Evolutionary conservation across 306 rosid genomes (phyloP).

Genomic region (Citrullus colocynthis): DNA sequence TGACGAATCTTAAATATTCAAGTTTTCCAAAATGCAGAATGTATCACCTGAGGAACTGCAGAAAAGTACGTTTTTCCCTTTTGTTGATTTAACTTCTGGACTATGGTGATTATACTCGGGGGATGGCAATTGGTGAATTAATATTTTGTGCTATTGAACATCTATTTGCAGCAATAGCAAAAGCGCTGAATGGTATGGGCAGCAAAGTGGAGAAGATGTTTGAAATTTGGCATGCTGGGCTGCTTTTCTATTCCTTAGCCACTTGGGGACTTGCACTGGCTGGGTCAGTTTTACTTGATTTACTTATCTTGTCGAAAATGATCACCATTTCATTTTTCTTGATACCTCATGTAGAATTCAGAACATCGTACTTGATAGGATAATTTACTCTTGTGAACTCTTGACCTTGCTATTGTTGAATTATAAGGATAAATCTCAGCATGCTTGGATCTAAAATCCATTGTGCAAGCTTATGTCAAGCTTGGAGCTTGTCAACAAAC

Average conservation of each 20-base stretch:
- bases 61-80: constrained; percentile 41
- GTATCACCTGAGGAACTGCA: constrained; percentile 79
- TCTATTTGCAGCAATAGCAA: constrained; percentile 47
- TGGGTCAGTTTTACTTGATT: constrained; percentile 34
- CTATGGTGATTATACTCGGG: neutral
- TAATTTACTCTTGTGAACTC: neutral
- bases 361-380: neutral
- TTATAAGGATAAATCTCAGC: neutral
- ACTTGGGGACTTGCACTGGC: constrained; percentile 97
- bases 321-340: neutral
- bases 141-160: neutral
- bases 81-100: neutral
- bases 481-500: neutral
- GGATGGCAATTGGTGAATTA: neutral
- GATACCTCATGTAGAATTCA: neutral
- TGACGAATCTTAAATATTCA: constrained; percentile 5
- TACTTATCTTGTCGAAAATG: neutral
- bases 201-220: constrained; percentile 54
- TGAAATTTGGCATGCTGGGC: constrained; percentile 79
- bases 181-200: constrained; percentile 54
- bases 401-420: neutral
- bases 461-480: neutral
- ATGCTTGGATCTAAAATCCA: neutral
- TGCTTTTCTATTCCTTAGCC: constrained; percentile 60
- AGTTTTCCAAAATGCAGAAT: constrained; percentile 40